A percentile compares a stretch with the other conserved stretches of the same genome.
phyloP scores from a whole-genome alignment of 306 rosid species.

The Glycine latifolia region DNA sequence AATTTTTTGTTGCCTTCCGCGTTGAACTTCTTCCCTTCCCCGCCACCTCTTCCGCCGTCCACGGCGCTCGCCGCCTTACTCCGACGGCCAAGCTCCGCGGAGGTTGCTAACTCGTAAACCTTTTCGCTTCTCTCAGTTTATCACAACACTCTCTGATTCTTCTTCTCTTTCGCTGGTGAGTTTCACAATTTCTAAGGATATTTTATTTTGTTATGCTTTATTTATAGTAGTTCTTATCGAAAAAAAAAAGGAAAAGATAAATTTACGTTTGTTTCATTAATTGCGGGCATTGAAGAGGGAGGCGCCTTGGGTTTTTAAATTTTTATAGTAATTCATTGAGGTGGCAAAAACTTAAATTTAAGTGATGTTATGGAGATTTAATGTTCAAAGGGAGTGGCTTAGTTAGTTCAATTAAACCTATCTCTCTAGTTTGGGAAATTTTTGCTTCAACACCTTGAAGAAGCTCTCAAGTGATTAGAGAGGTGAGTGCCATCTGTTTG shows the following conservation, averaged over 20 bases:
- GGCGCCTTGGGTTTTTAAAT: not conserved
- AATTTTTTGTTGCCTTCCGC: conserved; percentile 34
- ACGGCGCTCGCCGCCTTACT: conserved; percentile 46
- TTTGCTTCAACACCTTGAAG: conserved; percentile 6
- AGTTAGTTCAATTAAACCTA: conserved; percentile 19
- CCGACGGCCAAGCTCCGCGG: conserved; percentile 20
- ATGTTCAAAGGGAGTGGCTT: conserved; percentile 19
- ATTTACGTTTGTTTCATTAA: conserved; percentile 21
- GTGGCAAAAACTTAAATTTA: conserved; percentile 1
- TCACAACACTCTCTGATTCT: conserved; percentile 33
- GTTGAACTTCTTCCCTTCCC: not conserved
- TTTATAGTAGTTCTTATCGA: not conserved
- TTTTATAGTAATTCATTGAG: conserved; percentile 10
- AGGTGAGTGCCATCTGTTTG: conserved; percentile 9
- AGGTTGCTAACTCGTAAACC: not conserved
- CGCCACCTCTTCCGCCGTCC: conserved; percentile 29
- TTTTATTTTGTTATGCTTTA: not conserved
- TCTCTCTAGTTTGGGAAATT: conserved; percentile 28
- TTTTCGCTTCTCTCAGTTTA: conserved; percentile 39
- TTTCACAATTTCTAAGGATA: not conserved
- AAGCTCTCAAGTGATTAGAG: conserved; percentile 21
- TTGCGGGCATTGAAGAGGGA: conserved; percentile 11
- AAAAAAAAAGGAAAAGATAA: not conserved
- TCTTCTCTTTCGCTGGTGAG: conserved; percentile 29
- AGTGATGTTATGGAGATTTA: conserved; percentile 36